Conservation (phyloP, 352 stramenopile genomes). For the Globisporangium recalcitrans region DNA sequence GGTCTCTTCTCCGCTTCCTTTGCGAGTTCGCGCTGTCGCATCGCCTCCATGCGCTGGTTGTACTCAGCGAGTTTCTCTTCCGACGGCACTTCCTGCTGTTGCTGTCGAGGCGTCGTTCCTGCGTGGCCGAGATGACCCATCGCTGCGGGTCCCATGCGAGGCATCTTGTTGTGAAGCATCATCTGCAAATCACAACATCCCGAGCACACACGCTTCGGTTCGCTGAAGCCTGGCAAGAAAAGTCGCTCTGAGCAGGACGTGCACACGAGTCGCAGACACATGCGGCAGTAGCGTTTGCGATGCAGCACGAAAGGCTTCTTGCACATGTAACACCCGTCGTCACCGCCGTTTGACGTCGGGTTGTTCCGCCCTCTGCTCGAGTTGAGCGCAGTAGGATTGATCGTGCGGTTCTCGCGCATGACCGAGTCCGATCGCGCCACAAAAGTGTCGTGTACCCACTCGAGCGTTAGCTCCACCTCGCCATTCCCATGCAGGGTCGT, state of each 20-base stretch:
- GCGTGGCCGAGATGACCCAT: conserved; percentile 14
- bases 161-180: conserved; percentile 84
- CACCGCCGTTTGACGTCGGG: conserved; percentile 20
- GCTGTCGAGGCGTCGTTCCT: conserved; percentile 9
- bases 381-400: conserved; percentile 6
- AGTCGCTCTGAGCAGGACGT: conserved; percentile 82
- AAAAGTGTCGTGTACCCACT: conserved; percentile 88
- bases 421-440: conserved; percentile 85
- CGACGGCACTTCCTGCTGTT: conserved; percentile 22
- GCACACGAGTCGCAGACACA: conserved; percentile 82
- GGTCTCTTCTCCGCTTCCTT: conserved; percentile 67
- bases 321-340: conserved; percentile 79
- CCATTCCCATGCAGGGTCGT: conserved; percentile 60
- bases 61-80: conserved; percentile 66
- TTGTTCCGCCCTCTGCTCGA: conserved; percentile 18
- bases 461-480: conserved; percentile 85
- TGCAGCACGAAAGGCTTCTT: conserved; percentile 77
- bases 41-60: conserved; percentile 65
- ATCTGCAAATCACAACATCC: conserved; percentile 86
- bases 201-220: conserved; percentile 81
- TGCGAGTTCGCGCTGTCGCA: conserved; percentile 67
- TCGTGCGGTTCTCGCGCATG: conserved; percentile 60
- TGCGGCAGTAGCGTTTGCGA: conserved; percentile 76
- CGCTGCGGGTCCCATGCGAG: conserved; percentile 33
- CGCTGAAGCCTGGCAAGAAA: conserved; percentile 83